A percentile compares a stretch with the other conserved stretches of the same genome.
Evolutionary conservation across 163 green algal species (phyloP).

Genomic region (Scenedesmus sp.): DNA sequence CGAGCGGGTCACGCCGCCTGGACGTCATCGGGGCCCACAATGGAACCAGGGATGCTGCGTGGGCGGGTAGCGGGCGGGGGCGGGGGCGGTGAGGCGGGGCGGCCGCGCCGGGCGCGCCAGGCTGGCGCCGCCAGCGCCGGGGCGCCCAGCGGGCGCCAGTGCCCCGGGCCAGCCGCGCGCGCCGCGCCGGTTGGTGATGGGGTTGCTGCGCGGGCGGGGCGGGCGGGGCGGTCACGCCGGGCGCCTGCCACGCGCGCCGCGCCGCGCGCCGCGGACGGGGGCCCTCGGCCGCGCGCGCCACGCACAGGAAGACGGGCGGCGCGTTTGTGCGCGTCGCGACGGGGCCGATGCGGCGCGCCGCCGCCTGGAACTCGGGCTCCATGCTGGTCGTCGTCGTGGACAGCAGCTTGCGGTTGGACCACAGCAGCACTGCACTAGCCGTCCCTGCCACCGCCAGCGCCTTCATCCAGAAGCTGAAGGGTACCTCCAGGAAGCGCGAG

Average conservation of each 20-base stretch:
- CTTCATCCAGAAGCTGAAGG: conserved; percentile 24
- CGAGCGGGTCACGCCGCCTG: not conserved
- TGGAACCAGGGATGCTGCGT: conserved; percentile 28
- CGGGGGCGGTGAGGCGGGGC: too few species aligned
- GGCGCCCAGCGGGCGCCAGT: too few species aligned
- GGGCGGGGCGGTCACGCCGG: too few species aligned
- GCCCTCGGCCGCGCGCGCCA: too few species aligned
- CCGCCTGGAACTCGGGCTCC: conserved; percentile 39
- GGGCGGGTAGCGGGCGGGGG: too few species aligned
- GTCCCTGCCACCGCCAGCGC: not conserved
- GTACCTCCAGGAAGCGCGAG: conserved; percentile 18
- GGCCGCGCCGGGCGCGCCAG: too few species aligned
- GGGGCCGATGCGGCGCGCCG: conserved; percentile 16
- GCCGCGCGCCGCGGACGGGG: too few species aligned
- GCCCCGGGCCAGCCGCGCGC: too few species aligned
- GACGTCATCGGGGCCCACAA: conserved; percentile 29
- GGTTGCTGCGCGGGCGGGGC: conserved; percentile 26
- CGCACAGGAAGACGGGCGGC: conserved; percentile 36
- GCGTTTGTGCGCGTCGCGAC: conserved; percentile 31
- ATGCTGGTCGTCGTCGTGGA: conserved; percentile 3
- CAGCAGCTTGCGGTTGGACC: conserved; percentile 8
- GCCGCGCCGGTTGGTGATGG: conserved; percentile 41
- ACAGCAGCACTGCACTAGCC: not conserved
- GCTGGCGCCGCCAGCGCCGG: too few species aligned
- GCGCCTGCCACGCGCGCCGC: too few species aligned